Evolutionary conservation across 2,329 filamentous ascomycete genomes (phyloP).

Genomic region (Pseudogymnoascus sp.): DNA sequence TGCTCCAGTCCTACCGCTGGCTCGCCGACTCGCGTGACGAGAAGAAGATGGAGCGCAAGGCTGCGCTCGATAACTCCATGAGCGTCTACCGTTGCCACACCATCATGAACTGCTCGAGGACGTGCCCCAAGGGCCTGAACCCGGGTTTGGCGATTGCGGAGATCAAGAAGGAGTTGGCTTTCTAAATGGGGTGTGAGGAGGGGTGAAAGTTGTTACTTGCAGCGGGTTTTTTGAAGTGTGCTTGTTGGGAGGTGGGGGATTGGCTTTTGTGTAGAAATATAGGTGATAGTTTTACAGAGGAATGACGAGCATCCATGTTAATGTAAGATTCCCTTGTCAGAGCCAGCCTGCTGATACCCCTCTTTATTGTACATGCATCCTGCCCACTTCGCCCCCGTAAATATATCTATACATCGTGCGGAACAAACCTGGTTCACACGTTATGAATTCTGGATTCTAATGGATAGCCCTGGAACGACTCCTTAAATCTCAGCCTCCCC

Average conservation of each 20-base stretch:
- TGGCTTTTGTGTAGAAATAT: conserved; percentile 8
- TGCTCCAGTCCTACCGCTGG: conserved; percentile 98
- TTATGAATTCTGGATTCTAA: not conserved
- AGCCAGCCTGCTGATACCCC: not conserved
- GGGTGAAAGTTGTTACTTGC: conserved; percentile 6
- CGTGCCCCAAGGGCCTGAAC: conserved; percentile 97
- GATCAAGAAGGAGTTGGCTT: conserved; percentile 95
- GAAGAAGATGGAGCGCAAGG: conserved; percentile 79
- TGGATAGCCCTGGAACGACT: not conserved
- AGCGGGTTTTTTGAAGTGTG: conserved; percentile 7
- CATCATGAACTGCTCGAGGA: conserved; percentile 96
- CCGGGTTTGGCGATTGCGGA: conserved; percentile 91
- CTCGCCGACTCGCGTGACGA: conserved; percentile 91
- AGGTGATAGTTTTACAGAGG: conserved; percentile 8
- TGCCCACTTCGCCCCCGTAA: not conserved
- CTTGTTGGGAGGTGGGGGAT: not conserved
- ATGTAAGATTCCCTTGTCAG: not conserved
- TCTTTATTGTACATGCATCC: not conserved
- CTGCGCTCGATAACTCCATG: conserved; percentile 95
- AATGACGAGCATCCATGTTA: not conserved
- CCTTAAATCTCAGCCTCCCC: not conserved
- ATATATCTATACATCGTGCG: not conserved
- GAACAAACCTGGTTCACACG: not conserved
- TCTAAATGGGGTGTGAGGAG: conserved; percentile 18
- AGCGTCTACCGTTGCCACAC: conserved; percentile 98